Percentiles rank a stretch among this genome's conserved stretches.
Evolutionary conservation across 768 basidiomycete genomes (phyloP).

Genomic region (Tulasnella sp.): DNA sequence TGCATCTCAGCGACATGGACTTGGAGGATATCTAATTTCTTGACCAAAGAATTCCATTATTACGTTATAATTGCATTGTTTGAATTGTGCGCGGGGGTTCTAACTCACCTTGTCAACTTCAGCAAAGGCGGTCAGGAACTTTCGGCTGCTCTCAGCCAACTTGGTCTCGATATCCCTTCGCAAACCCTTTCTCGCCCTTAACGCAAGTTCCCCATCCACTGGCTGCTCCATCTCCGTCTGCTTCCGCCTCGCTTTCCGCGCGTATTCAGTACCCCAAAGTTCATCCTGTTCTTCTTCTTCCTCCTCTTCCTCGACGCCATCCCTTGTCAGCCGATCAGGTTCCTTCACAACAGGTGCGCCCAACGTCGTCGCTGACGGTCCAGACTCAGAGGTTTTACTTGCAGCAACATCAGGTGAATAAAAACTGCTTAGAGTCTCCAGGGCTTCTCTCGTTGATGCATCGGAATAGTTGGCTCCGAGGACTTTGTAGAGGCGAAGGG

Average conservation of each 20-base stretch:
- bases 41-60: not conserved
- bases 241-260: slow-evolving; percentile 19
- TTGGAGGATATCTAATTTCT: slow-evolving; percentile 83
- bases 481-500: slow-evolving; percentile 86
- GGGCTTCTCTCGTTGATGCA: slow-evolving; percentile 65
- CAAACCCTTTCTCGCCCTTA: slow-evolving; percentile 67
- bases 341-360: slow-evolving; percentile 18
- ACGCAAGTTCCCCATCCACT: slow-evolving; percentile 46
- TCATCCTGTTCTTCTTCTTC: slow-evolving; percentile 27
- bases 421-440: slow-evolving; percentile 72
- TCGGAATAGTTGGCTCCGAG: slow-evolving; percentile 75
- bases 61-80: not conserved
- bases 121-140: slow-evolving; percentile 75
- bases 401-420: slow-evolving; percentile 39
- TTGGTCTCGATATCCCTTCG: slow-evolving; percentile 78
- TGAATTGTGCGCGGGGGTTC: not conserved
- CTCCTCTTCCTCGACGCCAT: slow-evolving; percentile 30
- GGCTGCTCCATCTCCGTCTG: slow-evolving; percentile 9
- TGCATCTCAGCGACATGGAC: slow-evolving; percentile 75
- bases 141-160: slow-evolving; percentile 70
- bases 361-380: not conserved
- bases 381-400: not conserved
- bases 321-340: not conserved
- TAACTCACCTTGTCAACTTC: slow-evolving; percentile 84
- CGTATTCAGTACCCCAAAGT: slow-evolving; percentile 20